Evolutionary conservation across 129 eudicot species (phyloP), one percentile per base, ranked within the genome.

Genomic region (Solidago caesia): DNA sequence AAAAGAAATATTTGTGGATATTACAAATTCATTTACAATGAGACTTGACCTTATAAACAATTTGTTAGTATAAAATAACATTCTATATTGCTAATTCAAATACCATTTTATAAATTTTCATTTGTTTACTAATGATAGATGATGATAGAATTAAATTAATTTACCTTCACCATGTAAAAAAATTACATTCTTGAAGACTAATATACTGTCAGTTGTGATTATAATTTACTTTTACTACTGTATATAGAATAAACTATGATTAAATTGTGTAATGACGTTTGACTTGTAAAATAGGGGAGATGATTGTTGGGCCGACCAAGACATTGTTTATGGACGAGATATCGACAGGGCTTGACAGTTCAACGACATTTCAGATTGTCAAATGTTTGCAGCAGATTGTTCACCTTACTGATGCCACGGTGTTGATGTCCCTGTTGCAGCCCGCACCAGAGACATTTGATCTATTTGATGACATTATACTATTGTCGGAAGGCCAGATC

Each of bases 381-480:
- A 91, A 95, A 72, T 95, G 99, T 64, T 77, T 95, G 81, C 99
- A 95, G 42, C 99, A 95, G 33, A 89, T 95, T 7, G 99, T 86
- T 11, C 99, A 91, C 67, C 79, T 88, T 44, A 91, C 97, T 0
- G 94, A 95, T 15, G 97, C 96, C 51, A 86, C 99, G 4, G 71
- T 95, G 16, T 73, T 95, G 47, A 91, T 95, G 96, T 95, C 99
- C 61, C 86, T 95, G 6, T 82, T 95, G 68, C 99, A 95, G 51
- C 99, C 99, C 0, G 99, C 99, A 25, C 99, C 99, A 0, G 99
- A 95, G 81, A 95, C 99, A 0, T 95, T 91, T 12, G 92, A 95
- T 11, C 89, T 95, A 10, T 95, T 95, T 51, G 99, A 95, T 12
- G 99, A 95, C 55, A 81, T 95, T 49, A 79, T 95, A 58, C 77